Evolutionary conservation across 1,284 basidiomycete genomes (phyloP), one percentile per base, ranked within the genome.

Genomic region (Cryptococcus sp.): DNA sequence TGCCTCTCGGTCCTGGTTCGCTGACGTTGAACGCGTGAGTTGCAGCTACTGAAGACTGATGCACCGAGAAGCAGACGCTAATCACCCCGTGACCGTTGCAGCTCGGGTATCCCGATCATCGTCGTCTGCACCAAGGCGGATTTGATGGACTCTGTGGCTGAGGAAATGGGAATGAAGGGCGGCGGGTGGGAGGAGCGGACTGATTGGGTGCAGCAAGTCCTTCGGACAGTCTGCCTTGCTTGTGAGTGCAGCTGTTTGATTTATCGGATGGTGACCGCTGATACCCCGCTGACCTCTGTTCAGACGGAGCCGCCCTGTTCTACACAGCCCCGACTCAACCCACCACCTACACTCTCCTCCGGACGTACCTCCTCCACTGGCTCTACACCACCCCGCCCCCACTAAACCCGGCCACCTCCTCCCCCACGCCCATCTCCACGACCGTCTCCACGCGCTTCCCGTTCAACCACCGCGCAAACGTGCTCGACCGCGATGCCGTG

Each of bases 161-260:
- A 92, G 63, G 82, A 74, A 48, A 52, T 75, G 18, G 73, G 76
- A 8, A 73, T 86, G 65, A 84, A 84, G 36, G 82, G 80, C 23
- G 83, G 84, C 12, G 88, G 89, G 67, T 94, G 91, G 87, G 96
- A 98, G 75, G 95, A 98, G 74, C 83, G 89, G 65, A 94, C 93
- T 48, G 95, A 98, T 74, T 89, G 89, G 52, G 83, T 97, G 20
- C 95, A 98, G 85, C 95, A 98, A 70, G 85, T 91, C 21, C 80
- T 98, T 52, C 84, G 95, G 33, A 91, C 91, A 0, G 84, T 98
- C 56, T 96, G 91, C 69, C 79, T 98, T 50, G 89, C 91, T 76
- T 96, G 92, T 93, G 66, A 71, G 90, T 81, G 33, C 24, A 3
- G 28, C 28, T 16, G 28, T 9, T 15, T 13, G 35, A 9, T 40